Conservation (phyloP, 352 stramenopile species). For the Phytophthora nicotianae region DNA sequence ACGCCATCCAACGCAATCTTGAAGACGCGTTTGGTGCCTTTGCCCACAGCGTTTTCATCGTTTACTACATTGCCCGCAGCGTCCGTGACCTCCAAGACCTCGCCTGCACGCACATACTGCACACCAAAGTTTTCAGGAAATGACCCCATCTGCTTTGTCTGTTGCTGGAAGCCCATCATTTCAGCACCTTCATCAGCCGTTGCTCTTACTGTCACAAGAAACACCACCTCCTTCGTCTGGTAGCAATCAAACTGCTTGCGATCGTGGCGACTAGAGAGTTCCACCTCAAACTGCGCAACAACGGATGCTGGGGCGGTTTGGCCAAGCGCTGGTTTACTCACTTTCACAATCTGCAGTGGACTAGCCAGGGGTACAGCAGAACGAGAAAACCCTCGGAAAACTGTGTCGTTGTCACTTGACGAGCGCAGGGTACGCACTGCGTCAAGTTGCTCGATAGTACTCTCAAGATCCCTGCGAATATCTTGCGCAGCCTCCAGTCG, state of each 20-base stretch:
- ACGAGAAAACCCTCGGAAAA: constrained; percentile 65
- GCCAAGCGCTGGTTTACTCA: constrained; percentile 91
- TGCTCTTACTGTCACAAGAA: constrained; percentile 88
- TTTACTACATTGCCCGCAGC: constrained; percentile 65
- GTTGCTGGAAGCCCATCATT: constrained; percentile 55
- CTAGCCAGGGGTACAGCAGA: constrained; percentile 44
- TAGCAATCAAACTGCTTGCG: constrained; percentile 87
- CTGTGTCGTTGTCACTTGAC: constrained; percentile 48
- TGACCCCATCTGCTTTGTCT: constrained; percentile 30
- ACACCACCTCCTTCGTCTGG: constrained; percentile 94
- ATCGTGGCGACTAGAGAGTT: constrained; percentile 71
- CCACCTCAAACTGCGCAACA: constrained; percentile 83
- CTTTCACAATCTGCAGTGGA: constrained; percentile 73
- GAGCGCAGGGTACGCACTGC: constrained; percentile 48
- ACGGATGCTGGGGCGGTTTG: constrained; percentile 86
- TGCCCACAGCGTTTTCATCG: constrained; percentile 42
- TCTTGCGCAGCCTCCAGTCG: constrained; percentile 90
- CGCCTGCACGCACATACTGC: constrained; percentile 63
- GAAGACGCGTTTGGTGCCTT: constrained; percentile 86
- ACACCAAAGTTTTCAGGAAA: constrained; percentile 93
- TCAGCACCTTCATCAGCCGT: constrained; percentile 72
- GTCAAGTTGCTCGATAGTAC: constrained; percentile 80
- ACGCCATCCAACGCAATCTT: constrained; percentile 90
- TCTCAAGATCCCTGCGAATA: constrained; percentile 86
- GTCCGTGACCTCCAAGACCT: constrained; percentile 90